Evolutionary conservation across 2,329 filamentous ascomycete species (phyloP), one percentile per base, ranked within the genome.

Genomic region (Hypoxylon sp.): DNA sequence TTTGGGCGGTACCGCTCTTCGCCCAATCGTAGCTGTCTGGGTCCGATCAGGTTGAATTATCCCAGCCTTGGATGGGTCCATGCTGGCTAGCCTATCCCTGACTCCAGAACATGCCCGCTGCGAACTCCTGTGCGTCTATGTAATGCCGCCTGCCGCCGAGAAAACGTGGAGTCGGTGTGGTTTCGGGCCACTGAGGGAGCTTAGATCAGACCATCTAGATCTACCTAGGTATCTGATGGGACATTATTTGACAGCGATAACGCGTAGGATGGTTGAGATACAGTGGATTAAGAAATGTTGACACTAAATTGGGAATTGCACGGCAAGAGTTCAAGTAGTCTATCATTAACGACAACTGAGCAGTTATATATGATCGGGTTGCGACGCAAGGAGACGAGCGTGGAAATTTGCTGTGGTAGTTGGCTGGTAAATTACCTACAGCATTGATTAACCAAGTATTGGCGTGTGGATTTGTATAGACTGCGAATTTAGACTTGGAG

Each of bases 91-190:
- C 52, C 32, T 49, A 53, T 56, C 44, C 44, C 56, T 11, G 37
- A 17, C 26, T 26, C 46, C 41, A 39, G 39, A 44, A 44, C 47
- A 26, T 39, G 56, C 34, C 13, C 19, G 52, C 68, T 68, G 70
- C 68, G 65, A 70, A 68, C 65, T 69, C 63, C 60, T 73, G 59
- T 59, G 47, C 64, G 55, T 68, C 32, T 57, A 41, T 64, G 57
- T 56, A 20, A 61, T 55, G 60, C 50, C 17, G 41, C 32, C 56
- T 62, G 62, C 61, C 46, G 62, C 51, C 61, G 62, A 68, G 67
- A 72, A 64, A 65, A 62, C 53, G 56, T 64, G 66, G 65, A 66
- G 63, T 69, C 62, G 67, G 64, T 69, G 61, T 69, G 58, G 11
- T 22, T 46, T 34, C 37, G 10, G 26, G 52, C 50, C 46, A 55